Conservation (phyloP, 345 rosid species). For the Salix udensis region DNA sequence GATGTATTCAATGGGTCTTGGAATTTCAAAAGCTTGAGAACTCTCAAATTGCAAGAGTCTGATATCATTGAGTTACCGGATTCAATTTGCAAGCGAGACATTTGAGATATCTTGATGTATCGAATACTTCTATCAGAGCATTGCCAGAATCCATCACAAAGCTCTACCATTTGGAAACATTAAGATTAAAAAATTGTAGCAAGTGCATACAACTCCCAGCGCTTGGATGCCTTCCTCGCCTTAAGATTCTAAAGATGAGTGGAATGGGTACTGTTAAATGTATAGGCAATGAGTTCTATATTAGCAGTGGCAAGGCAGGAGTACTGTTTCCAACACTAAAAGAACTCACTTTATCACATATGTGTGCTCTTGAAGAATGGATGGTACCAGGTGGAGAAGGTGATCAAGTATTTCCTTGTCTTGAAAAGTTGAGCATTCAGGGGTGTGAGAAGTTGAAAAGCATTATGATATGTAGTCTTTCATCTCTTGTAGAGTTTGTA, state of each 20-base stretch:
- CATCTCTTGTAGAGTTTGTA: not conserved
- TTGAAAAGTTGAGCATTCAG: not conserved
- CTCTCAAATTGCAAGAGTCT: not conserved
- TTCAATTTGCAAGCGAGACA: constrained; percentile 18
- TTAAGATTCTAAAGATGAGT: too few relatives aligned
- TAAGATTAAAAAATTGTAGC: not conserved
- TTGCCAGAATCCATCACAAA: too few relatives aligned
- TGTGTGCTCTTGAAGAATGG: constrained; percentile 14
- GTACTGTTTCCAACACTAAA: constrained; percentile 13
- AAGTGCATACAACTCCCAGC: too few relatives aligned
- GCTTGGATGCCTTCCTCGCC: too few relatives aligned
- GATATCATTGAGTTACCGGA: not conserved
- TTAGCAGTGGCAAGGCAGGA: too few relatives aligned
- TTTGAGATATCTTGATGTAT: constrained; percentile 24
- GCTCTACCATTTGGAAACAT: constrained; percentile 21
- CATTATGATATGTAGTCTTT: not conserved
- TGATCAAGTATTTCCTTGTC: constrained; percentile 16
- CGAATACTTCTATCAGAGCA: not conserved
- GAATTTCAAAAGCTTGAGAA: not conserved
- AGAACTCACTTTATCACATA: not conserved
- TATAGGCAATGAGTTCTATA: too few relatives aligned
- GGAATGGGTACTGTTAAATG: too few relatives aligned
- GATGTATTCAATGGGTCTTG: not conserved
- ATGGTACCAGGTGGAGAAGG: not conserved
- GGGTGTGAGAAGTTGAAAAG: constrained; percentile 5